Percentiles rank a stretch among this genome's conserved stretches.
Conservation (phyloP, 441 rosid species). For the Populus trichocarpa region DNA sequence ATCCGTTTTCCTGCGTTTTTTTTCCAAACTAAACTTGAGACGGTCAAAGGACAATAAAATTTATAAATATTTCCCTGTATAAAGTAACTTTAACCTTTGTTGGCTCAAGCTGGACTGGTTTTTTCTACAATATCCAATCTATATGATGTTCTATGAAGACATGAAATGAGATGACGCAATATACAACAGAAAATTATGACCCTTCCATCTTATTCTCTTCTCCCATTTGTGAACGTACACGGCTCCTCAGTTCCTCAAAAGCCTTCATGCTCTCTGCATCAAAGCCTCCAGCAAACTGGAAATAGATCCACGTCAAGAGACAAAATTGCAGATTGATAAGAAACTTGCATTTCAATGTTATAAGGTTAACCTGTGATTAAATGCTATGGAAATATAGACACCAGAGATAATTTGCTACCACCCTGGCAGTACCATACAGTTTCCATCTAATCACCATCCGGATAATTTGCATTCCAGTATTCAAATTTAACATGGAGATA, state of each 20-base stretch:
- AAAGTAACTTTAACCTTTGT: not conserved
- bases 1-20: not conserved
- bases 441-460: not conserved
- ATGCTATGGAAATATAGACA: not conserved
- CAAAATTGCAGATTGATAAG: not conserved
- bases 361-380: not conserved
- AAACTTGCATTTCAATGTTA: not conserved
- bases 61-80: not conserved
- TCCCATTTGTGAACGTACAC: slow-evolving; percentile 47
- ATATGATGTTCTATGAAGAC: slow-evolving; percentile 13
- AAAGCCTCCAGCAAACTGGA: slow-evolving; percentile 97
- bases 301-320: slow-evolving; percentile 7
- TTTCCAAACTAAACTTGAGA: not conserved
- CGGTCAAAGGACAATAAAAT: not conserved
- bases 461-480: not conserved
- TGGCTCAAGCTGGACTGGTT: slow-evolving; percentile 2
- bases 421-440: not conserved
- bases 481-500: not conserved
- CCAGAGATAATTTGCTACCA: not conserved
- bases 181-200: slow-evolving; percentile 18
- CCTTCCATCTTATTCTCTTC: slow-evolving; percentile 47
- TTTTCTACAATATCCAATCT: slow-evolving; percentile 11
- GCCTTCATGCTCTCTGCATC: slow-evolving; percentile 99
- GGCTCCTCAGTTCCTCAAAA: slow-evolving; percentile 82
- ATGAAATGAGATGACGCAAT: slow-evolving; percentile 8